Percentiles rank a stretch among this genome's conserved stretches.
phyloP scores from a whole-genome alignment of 2,329 filamentous ascomycete genomes.

The Xylariaceae sp. region DNA sequence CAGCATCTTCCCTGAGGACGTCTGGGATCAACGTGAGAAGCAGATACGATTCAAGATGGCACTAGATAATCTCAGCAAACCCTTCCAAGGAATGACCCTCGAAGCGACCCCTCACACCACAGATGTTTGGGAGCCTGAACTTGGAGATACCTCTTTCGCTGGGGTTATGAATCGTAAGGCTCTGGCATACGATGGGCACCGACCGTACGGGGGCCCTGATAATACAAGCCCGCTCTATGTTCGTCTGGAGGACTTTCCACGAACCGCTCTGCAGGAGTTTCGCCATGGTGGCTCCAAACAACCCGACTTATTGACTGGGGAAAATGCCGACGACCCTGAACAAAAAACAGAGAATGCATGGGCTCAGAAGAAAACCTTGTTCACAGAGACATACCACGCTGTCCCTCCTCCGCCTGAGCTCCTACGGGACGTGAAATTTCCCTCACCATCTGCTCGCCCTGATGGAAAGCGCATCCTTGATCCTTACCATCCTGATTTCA shows the following conservation, averaged over 20 bases:
- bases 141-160: neutral
- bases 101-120: conserved; percentile 3
- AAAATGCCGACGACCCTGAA: conserved; percentile 5
- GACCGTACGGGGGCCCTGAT: neutral
- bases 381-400: conserved; percentile 19
- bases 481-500: conserved; percentile 51
- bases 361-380: conserved; percentile 32
- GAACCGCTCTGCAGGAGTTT: conserved; percentile 13
- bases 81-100: neutral
- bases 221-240: conserved; percentile 7
- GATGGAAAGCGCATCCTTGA: conserved; percentile 39
- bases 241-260: conserved; percentile 17
- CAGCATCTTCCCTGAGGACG: conserved; percentile 36
- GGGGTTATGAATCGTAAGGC: neutral
- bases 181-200: conserved; percentile 2
- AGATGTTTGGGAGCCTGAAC: conserved; percentile 10
- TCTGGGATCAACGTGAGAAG: conserved; percentile 41
- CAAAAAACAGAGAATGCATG: conserved; percentile 24
- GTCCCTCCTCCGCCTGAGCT: conserved; percentile 12
- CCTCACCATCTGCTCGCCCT: conserved; percentile 1
- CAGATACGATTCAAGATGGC: conserved; percentile 41
- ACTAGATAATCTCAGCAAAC: conserved; percentile 16
- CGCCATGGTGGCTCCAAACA: conserved; percentile 25
- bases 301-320: conserved; percentile 22
- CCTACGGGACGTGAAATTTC: conserved; percentile 22